These are phyloP conservation scores for Porphyra umbilicalis DNA, from an alignment of 31 red algal species.

Conservation along the genomic window DNA sequence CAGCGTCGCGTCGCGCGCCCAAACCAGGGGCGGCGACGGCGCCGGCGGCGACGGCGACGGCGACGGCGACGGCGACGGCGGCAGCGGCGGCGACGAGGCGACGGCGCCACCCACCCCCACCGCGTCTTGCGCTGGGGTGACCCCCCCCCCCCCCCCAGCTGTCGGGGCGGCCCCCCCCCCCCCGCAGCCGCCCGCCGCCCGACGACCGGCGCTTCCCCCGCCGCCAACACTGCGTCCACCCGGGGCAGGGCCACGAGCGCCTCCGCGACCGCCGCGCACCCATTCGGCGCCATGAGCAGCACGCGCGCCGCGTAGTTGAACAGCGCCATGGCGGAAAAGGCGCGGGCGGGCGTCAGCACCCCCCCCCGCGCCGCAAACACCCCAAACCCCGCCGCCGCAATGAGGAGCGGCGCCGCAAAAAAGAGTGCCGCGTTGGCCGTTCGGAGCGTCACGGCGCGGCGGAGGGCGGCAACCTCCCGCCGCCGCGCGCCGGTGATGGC, in stretches of 20 bases:
- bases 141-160: background rate
- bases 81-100: background rate
- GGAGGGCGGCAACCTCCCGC: conserved; percentile 21
- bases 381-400: conserved; percentile 34
- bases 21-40: background rate
- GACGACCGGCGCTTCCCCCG: conserved; percentile 15
- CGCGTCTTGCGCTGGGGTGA: background rate
- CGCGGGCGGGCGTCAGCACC: conserved; percentile 40
- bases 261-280: conserved; percentile 30
- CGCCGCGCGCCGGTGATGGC: conserved; percentile 6
- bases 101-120: background rate
- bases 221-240: conserved; percentile 29
- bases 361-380: background rate
- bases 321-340: conserved; percentile 56
- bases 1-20: background rate
- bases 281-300: conserved; percentile 56
- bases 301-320: conserved; percentile 50
- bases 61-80: background rate
- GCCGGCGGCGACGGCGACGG: background rate
- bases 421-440: conserved; percentile 34
- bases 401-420: conserved; percentile 21
- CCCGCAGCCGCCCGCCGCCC: background rate
- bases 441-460: conserved; percentile 8
- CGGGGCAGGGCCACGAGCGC: conserved; percentile 16
- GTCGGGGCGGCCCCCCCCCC: background rate